These are phyloP conservation scores for Coemansia sp. DNA, from an alignment of 192 early-diverging fungal species.

Conservation along the genomic window DNA sequence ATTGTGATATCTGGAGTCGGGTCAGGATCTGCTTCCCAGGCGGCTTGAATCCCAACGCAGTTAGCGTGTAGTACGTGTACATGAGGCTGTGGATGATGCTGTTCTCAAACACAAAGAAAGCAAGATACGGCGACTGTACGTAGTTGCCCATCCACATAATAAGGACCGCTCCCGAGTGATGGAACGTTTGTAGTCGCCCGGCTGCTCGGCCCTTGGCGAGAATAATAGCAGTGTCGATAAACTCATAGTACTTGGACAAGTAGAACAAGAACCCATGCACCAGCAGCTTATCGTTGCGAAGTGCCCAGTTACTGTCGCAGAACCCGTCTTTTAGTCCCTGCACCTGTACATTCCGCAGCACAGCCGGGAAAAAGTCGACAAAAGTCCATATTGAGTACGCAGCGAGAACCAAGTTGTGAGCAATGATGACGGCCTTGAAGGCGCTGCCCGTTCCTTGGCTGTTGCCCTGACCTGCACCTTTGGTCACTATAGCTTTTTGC, in stretches of 20 bases:
- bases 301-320: slow-evolving; percentile 64
- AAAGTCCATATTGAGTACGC: slow-evolving; percentile 79
- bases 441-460: slow-evolving; percentile 11
- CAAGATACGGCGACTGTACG: slow-evolving; percentile 75
- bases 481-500: slow-evolving; percentile 3
- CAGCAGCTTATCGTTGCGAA: slow-evolving; percentile 71
- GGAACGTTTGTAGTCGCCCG: slow-evolving; percentile 81
- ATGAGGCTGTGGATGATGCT: slow-evolving; percentile 88
- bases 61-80: slow-evolving; percentile 84
- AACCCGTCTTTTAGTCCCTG: slow-evolving; percentile 65
- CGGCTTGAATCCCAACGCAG: slow-evolving; percentile 72
- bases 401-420: slow-evolving; percentile 73
- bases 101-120: slow-evolving; percentile 84
- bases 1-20: slow-evolving; percentile 82
- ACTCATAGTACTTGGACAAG: slow-evolving; percentile 87
- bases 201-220: slow-evolving; percentile 72
- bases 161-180: slow-evolving; percentile 85
- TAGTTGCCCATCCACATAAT: slow-evolving; percentile 86
- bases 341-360: slow-evolving; percentile 59
- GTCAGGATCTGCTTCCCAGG: slow-evolving; percentile 84
- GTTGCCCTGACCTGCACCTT: slow-evolving; percentile 1
- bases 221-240: slow-evolving; percentile 86
- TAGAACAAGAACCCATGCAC: slow-evolving; percentile 87
- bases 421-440: slow-evolving; percentile 77
- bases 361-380: slow-evolving; percentile 60